Conservation (phyloP, 257 asterid species). For the Petunia secreta region DNA sequence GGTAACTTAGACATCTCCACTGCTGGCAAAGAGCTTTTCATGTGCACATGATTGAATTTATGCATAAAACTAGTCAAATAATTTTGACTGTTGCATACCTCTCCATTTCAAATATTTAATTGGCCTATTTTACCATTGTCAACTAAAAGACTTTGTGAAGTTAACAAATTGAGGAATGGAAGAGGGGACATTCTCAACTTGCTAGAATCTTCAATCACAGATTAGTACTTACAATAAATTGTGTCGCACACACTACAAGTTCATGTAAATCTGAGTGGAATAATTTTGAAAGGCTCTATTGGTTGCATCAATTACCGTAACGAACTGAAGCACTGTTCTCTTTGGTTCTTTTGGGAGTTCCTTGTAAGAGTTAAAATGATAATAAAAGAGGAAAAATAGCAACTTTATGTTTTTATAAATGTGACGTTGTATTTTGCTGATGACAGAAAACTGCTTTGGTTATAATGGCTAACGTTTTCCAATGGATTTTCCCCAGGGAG, state of each 20-base stretch:
- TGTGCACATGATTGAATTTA: background rate
- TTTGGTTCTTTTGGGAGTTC: background rate
- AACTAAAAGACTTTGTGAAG: background rate
- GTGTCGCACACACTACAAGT: background rate
- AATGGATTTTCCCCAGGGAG: slow-evolving; percentile 52
- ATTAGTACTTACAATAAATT: background rate
- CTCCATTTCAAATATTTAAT: background rate
- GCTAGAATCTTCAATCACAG: background rate
- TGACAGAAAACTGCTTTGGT: background rate
- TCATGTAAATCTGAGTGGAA: background rate
- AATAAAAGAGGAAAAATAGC: background rate
- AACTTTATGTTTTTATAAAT: background rate
- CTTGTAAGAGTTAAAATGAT: background rate
- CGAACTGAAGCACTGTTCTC: background rate
- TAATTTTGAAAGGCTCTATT: background rate
- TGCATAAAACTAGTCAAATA: background rate
- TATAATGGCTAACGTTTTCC: slow-evolving; percentile 12
- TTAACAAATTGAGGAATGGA: background rate
- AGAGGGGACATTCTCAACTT: background rate
- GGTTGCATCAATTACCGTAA: background rate
- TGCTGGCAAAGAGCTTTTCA: background rate
- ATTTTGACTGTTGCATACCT: background rate
- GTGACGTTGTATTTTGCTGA: background rate
- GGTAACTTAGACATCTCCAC: background rate
- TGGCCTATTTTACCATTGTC: background rate